Conservation (phyloP, 345 rosid species). For the Gossypium arboreum region DNA sequence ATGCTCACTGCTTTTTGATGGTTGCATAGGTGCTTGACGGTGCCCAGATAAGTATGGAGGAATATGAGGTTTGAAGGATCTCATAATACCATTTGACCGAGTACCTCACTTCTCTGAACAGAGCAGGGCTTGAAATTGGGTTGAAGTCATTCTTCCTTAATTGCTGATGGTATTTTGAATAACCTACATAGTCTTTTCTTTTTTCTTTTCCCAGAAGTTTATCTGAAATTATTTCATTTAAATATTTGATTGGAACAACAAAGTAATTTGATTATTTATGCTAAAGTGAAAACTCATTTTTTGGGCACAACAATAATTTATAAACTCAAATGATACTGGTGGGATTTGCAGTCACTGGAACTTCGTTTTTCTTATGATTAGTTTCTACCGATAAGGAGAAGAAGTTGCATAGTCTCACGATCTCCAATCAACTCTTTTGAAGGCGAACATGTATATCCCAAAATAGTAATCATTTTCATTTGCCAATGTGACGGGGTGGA, state of each 20-base stretch:
- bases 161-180: not conserved
- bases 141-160: not conserved
- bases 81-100: slow-evolving; percentile 75
- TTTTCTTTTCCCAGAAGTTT: not conserved
- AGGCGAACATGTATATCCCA: not conserved
- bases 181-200: not conserved
- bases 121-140: slow-evolving; percentile 1
- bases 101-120: not conserved
- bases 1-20: slow-evolving; percentile 16
- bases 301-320: not conserved
- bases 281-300: not conserved
- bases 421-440: not conserved
- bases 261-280: not conserved
- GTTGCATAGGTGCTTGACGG: slow-evolving; percentile 59
- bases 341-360: not conserved
- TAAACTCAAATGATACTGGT: not conserved
- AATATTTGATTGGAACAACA: not conserved
- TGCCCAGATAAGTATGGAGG: slow-evolving; percentile 59
- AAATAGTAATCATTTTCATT: not conserved
- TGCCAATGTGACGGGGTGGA: not conserved
- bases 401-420: not conserved
- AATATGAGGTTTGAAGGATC: slow-evolving; percentile 76
- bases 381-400: not conserved
- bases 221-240: not conserved
- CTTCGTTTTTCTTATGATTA: not conserved